Conservation (phyloP, 2,329 filamentous ascomycete species). For the Mycosphaerella sp. region DNA sequence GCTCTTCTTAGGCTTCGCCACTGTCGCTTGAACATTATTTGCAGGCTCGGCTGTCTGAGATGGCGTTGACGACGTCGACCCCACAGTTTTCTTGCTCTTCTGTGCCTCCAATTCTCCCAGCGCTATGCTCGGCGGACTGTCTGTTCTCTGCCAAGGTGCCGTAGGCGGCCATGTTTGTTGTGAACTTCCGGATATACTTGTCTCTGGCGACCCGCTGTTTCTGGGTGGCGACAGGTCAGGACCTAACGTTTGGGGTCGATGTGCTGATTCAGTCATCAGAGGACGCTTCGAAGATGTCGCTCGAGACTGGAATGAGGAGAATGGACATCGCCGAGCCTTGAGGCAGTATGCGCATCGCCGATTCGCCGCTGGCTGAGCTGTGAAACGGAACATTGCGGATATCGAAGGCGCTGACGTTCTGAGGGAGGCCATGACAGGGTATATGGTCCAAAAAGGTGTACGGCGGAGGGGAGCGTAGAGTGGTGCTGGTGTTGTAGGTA, state of each 20-base stretch:
- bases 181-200: constrained; percentile 53
- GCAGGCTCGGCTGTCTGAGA: constrained; percentile 20
- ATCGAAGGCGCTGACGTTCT: constrained; percentile 28
- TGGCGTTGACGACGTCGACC: constrained; percentile 31
- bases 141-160: constrained; percentile 39
- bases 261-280: constrained; percentile 60
- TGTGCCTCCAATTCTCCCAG: constrained; percentile 61
- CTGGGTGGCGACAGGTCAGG: constrained; percentile 53
- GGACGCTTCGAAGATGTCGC: constrained; percentile 52
- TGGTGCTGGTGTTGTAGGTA: not conserved
- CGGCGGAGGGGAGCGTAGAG: not conserved
- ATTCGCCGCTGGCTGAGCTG: constrained; percentile 28
- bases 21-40: constrained; percentile 37
- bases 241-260: constrained; percentile 55
- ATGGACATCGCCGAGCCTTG: constrained; percentile 37
- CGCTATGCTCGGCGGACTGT: constrained; percentile 40
- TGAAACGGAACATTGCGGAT: constrained; percentile 34
- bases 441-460: not conserved
- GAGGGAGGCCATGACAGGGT: constrained; percentile 28
- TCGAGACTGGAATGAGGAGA: constrained; percentile 38
- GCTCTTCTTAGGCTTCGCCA: constrained; percentile 52
- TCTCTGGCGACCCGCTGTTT: constrained; percentile 54
- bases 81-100: constrained; percentile 47
- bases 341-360: constrained; percentile 41
- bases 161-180: constrained; percentile 45